Evolutionary conservation across 2,329 filamentous ascomycete species (phyloP).

Genomic region (Pestalotiopsis sp.): DNA sequence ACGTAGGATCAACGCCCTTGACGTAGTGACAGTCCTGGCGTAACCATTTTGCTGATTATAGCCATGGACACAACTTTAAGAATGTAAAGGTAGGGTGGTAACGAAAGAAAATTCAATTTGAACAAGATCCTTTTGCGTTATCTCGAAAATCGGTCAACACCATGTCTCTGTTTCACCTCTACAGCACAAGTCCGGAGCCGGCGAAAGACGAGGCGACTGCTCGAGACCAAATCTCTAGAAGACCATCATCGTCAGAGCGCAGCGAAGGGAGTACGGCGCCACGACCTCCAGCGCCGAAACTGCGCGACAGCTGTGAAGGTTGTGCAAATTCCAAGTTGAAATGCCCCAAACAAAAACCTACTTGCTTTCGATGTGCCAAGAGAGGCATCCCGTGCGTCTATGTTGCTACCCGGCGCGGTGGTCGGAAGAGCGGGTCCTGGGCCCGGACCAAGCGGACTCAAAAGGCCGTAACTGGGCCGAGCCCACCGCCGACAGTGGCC

Average conservation of each 20-base stretch:
- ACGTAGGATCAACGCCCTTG: too few relatives aligned
- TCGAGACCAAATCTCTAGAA: too few relatives aligned
- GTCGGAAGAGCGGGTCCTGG: not conserved
- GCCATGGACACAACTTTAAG: too few relatives aligned
- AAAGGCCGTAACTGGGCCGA: not conserved
- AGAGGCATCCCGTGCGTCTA: constrained; percentile 24
- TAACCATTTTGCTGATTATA: too few relatives aligned
- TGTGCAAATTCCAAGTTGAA: constrained; percentile 27
- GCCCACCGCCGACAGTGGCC: not conserved
- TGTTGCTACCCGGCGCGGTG: constrained; percentile 1
- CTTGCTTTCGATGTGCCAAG: constrained; percentile 23
- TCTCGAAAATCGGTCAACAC: too few relatives aligned
- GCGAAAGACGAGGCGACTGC: too few relatives aligned
- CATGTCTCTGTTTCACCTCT: too few relatives aligned
- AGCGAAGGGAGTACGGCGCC: not conserved
- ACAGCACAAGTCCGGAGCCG: too few relatives aligned
- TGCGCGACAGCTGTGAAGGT: constrained; percentile 24
- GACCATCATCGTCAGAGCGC: constrained; percentile 5
- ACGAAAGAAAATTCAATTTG: too few relatives aligned
- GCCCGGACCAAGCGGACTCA: not conserved
- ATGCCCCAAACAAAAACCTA: constrained; percentile 25
- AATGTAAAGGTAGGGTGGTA: too few relatives aligned
- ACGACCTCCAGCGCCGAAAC: not conserved
- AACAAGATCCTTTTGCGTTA: too few relatives aligned
- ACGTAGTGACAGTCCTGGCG: too few relatives aligned